Percentiles rank a stretch among this genome's conserved stretches.
Evolutionary conservation across 2,329 filamentous ascomycete genomes (phyloP).

Genomic region (Aspergillus sp.): DNA sequence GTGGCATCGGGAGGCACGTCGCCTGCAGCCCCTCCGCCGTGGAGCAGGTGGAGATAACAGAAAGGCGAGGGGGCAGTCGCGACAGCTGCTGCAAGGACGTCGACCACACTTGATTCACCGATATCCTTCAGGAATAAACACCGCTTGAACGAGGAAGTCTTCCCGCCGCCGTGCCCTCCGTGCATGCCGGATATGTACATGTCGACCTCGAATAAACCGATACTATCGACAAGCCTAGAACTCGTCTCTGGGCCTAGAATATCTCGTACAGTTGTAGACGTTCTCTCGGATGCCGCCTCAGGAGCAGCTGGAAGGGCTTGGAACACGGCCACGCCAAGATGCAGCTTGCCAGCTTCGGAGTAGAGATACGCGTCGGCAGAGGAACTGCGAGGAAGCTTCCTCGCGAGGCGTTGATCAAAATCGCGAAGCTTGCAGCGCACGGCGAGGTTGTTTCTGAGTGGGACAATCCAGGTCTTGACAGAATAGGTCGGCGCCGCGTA

Average conservation of each 20-base stretch:
- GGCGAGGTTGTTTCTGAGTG: slow-evolving; percentile 25
- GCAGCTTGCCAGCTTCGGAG: slow-evolving; percentile 45
- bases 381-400: slow-evolving; percentile 40
- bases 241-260: slow-evolving; percentile 37
- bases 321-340: slow-evolving; percentile 54
- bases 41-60: slow-evolving; percentile 64
- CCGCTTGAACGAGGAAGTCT: slow-evolving; percentile 65
- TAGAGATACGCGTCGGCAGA: slow-evolving; percentile 61
- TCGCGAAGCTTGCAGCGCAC: slow-evolving; percentile 37
- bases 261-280: slow-evolving; percentile 9
- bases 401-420: slow-evolving; percentile 37
- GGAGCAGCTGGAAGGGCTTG: slow-evolving; percentile 36
- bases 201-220: slow-evolving; percentile 58
- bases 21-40: slow-evolving; percentile 56
- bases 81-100: slow-evolving; percentile 48
- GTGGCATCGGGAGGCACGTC: slow-evolving; percentile 48
- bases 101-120: slow-evolving; percentile 31
- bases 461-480: slow-evolving; percentile 44
- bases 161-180: slow-evolving; percentile 56
- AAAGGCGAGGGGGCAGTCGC: slow-evolving; percentile 50
- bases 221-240: slow-evolving; percentile 43
- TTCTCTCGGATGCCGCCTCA: background rate
- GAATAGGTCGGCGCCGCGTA: slow-evolving; percentile 44
- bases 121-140: slow-evolving; percentile 60
- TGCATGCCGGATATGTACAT: slow-evolving; percentile 64